Evolutionary conservation across 139 green algal genomes (phyloP), one percentile per base, ranked within the genome.

Genomic region (Microglena sp.): DNA sequence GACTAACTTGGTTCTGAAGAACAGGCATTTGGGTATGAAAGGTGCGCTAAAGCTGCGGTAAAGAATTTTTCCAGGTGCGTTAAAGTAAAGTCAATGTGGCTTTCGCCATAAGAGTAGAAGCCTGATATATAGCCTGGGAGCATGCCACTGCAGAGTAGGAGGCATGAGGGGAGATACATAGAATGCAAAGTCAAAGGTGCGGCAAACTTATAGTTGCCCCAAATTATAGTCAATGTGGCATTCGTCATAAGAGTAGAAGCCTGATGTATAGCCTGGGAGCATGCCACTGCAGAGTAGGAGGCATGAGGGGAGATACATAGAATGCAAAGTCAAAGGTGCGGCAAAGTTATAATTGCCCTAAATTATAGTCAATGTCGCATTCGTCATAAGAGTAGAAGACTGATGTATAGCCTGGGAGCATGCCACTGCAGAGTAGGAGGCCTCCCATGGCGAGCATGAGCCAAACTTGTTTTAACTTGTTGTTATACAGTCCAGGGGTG

Each of bases 281-380:
- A 98, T 98, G 36, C 93, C 93, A 68, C 89, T 94, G 80, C 71
- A 74, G 0, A 32, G n/a, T n/a, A n/a, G n/a, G n/a, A n/a, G n/a
- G n/a, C n/a, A n/a, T n/a, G n/a, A n/a, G 31, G n/a, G n/a, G 7
- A n/a, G n/a, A n/a, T n/a, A n/a, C n/a, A n/a, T n/a, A n/a, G n/a
- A n/a, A n/a, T n/a, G n/a, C n/a, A n/a, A n/a, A n/a, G n/a, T n/a
- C n/a, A n/a, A n/a, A n/a, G n/a, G n/a, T n/a, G n/a, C n/a, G n/a
- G n/a, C n/a, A n/a, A n/a, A n/a, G 40, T 50, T 11, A 11, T 24
- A 18, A 24, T 11, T 50, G 18, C 18, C n/a, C n/a, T n/a, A n/a
- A n/a, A n/a, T n/a, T n/a, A n/a, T n/a, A n/a, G 74, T 98, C 92
- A 0, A 98, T 87, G 79, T 98, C 92, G 72, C 87, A 94, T 0